Base-by-base conservation (phyloP, 805 yeast genomes). In the Teunomyces kruisii region DNA sequence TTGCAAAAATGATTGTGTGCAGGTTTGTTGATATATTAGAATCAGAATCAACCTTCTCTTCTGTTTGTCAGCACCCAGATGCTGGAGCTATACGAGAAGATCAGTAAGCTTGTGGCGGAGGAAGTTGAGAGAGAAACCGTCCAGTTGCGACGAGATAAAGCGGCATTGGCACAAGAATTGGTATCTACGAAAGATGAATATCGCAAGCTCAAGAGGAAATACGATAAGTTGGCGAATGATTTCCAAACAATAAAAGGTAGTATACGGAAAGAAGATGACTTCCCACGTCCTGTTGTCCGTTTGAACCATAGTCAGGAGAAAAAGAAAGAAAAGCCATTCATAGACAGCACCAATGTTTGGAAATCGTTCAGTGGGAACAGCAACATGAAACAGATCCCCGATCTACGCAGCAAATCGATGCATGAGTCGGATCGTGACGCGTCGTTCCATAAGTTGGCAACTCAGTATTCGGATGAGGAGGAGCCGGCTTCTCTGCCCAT, bases 381-480 rank as follows among this genome's bases (percentile, higher is more conserved):
- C 3, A 32, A 32, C 13, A 17, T 46, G 39, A 42, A 32, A 24
- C 43, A 43, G 29, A 45, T 47, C 28, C 53, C 48, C 15, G 38
- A 42, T 5, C 39, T 48, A 13, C 33, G 54, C 19, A 45, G 50
- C 45, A 43, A 45, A 16, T 48, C 50, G 31, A 28, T 48, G 39
- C 16, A 30, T n/a, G 43, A 40, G 6, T 37, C 44, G 12, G 46
- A 47, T 22, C 42, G 43, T 15, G 52, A 50, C 12, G 40, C 49
- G 24, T 56, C 56, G 5, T 51, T 55, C 37, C 50, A 56, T 28
- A 46, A 49, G 43, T 27, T 58, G n/a, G 60, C 66, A 3, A 61
- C 66, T 1, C 66, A 61, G 47, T 61, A 61, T 33, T 59, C 64
- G 3, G 54, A 52, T 12, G 61, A 57, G 13, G 60, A 55, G 9